Conservation (phyloP, 768 basidiomycete species). For the Naganishia vaughanmartiniae region DNA sequence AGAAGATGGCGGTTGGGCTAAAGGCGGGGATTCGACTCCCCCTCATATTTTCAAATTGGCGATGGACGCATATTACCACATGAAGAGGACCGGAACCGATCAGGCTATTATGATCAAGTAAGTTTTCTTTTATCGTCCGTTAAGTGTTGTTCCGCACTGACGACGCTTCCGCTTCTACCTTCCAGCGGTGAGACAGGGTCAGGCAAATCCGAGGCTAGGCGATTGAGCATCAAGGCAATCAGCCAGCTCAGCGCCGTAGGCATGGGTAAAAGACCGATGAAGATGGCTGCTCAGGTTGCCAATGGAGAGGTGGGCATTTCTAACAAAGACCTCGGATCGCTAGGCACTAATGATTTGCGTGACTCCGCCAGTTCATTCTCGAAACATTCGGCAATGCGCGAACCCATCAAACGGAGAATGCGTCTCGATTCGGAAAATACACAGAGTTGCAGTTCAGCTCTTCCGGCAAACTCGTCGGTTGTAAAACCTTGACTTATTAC, state of each 20-base stretch:
- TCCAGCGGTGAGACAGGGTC: constrained; percentile 84
- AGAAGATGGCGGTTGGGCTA: constrained; percentile 45
- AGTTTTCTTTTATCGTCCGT: constrained; percentile 41
- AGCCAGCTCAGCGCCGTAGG: constrained; percentile 85
- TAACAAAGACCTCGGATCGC: not conserved
- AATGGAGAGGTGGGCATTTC: constrained; percentile 64
- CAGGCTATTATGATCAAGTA: constrained; percentile 84
- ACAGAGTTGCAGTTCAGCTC: constrained; percentile 96
- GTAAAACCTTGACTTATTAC: constrained; percentile 96
- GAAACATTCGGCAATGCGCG: constrained; percentile 92
- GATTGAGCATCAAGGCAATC: constrained; percentile 85
- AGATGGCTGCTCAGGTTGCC: constrained; percentile 79
- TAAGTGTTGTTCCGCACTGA: constrained; percentile 4
- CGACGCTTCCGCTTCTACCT: not conserved
- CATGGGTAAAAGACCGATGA: constrained; percentile 89
- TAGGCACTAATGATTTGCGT: not conserved
- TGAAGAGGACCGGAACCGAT: constrained; percentile 89
- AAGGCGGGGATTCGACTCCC: constrained; percentile 60
- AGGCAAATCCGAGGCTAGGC: constrained; percentile 86
- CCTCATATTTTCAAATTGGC: constrained; percentile 93
- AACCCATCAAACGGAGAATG: constrained; percentile 76
- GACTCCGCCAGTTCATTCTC: constrained; percentile 67
- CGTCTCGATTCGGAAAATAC: constrained; percentile 95
- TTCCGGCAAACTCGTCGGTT: constrained; percentile 77
- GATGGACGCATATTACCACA: constrained; percentile 90